Base-by-base conservation (phyloP, 352 stramenopile species). In the Globisporangium nagaii region DNA sequence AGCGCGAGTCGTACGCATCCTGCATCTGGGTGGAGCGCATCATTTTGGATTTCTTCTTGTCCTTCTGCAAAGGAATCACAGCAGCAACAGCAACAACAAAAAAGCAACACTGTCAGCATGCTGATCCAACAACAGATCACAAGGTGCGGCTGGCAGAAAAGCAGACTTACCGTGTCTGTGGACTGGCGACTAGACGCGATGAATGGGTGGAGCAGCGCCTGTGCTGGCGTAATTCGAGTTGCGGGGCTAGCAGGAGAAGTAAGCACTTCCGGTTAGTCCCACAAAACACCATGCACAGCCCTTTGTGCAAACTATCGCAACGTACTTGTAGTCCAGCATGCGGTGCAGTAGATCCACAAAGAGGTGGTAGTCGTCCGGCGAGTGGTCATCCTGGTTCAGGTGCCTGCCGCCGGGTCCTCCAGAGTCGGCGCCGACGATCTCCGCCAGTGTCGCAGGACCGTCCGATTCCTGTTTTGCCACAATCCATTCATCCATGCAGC, bases 261-360 rank as follows among this genome's bases (percentile, higher is more conserved):
- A 50, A 6, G 27, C 3, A 50, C 4, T n/a, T n/a, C n/a, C 5
- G 9, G 19, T 25, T 11, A 25, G 36, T 24, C 1, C 4, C 9
- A 43, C 15, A 10, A 19, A 17, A 11, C 13, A 7, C n/a, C 8
- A 25, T 11, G 13, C 24, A 32, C 13, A 36, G 28, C 44, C 5
- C 37, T 43, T 43, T 17, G n/a, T 43, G n/a, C 0, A 44, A 39
- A 35, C 2, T 11, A 9, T 37, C 2, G 28, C 5, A 34, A 82
- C 84, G 25, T 84, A 95, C 84, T 98, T 85, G 62, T 91, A 98
- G n/a, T 96, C 76, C 17, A 99, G 75, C 95, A 98, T 98, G 31
- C 81, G 71, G 59, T 91, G 73, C 11, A 99, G 69, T 11, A 99
- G 71, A 66, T 98, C 96, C 7, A 98, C 68, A 62, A 99, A 97